Conservation (phyloP, 2,329 filamentous ascomycete genomes). For the Fusarium newnesense region DNA sequence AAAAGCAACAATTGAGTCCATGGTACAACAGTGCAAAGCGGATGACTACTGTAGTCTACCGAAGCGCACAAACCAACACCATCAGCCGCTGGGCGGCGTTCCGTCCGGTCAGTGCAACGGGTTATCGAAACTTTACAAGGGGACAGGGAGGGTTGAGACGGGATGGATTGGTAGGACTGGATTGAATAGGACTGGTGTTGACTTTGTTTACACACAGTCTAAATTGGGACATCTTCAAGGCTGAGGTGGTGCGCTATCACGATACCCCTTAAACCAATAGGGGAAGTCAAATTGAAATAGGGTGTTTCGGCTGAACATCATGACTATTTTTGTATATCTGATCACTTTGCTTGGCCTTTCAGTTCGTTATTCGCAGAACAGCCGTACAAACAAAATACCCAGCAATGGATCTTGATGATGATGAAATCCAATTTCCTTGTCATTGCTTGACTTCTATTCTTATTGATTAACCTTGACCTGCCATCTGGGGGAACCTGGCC, state of each 20-base stretch:
- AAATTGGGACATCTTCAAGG: constrained; percentile 31
- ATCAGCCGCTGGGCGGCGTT: constrained; percentile 19
- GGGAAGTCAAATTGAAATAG: constrained; percentile 13
- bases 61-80: constrained; percentile 10
- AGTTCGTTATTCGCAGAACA: not conserved
- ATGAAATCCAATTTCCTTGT: constrained; percentile 8
- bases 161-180: constrained; percentile 22
- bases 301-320: constrained; percentile 12
- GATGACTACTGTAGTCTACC: constrained; percentile 12
- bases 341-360: not conserved
- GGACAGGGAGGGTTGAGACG: constrained; percentile 11
- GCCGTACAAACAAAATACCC: not conserved
- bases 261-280: constrained; percentile 11
- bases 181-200: constrained; percentile 11
- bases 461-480: constrained; percentile 36
- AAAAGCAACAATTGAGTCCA: constrained; percentile 3
- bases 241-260: constrained; percentile 39
- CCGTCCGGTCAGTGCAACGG: constrained; percentile 30
- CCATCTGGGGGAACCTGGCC: constrained; percentile 39
- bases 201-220: constrained; percentile 10
- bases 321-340: constrained; percentile 13
- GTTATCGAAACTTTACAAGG: constrained; percentile 24
- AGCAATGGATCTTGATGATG: not conserved
- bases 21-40: constrained; percentile 16
- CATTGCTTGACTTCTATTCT: constrained; percentile 27